Base-by-base conservation (phyloP, 306 rosid species). In the Macrotyloma uniflorum region DNA sequence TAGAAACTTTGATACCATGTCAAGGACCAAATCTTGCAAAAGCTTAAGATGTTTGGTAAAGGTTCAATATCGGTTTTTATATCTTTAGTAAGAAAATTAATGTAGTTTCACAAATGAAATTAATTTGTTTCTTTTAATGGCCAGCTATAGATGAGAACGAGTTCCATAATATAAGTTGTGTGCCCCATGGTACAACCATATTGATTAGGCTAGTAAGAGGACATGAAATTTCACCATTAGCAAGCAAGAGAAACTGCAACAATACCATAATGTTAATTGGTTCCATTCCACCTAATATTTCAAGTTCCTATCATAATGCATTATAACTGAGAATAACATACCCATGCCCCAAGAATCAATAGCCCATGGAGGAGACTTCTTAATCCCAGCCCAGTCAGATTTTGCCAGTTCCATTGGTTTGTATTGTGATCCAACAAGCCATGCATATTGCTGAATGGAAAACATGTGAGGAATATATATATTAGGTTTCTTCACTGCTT, bases 281-380 rank as follows among this genome's bases (percentile, higher is more conserved):
- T 77, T 77, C 54, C 22, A 42, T 18, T 59, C 55, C 5, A 51
- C 66, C 43, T 65, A 23, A 50, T 13, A 63, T 57, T 55, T 47
- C 64, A 89, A 75, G 78, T 23, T 58, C 69, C 66, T 28, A 68
- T 80, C 75, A 42, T 40, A 69, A 49, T 38, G 43, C 45, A 83
- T 64, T 64, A 40, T 51, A 49, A 67, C 64, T 54, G 54, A 82
- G 78, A 82, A 50, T 78, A 72, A 79, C 91, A 77, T 88, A 96
- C 99, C 99, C 91, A 95, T 85, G 51, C 99, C 99, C 99, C 99
- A 95, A 79, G 99, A 95, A 90, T 95, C 99, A 80, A 90, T 85
- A 83, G 98, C 80, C 97, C 98, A 95, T 16, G 94, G 91, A 74
- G 99, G 98, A 85, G 97, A 93, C 85, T 93, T 95, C 87, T 88